A percentile compares a stretch with the other conserved stretches of the same genome.
phyloP scores from a whole-genome alignment of 2,329 filamentous ascomycete species.

The Fusarium sp. region DNA sequence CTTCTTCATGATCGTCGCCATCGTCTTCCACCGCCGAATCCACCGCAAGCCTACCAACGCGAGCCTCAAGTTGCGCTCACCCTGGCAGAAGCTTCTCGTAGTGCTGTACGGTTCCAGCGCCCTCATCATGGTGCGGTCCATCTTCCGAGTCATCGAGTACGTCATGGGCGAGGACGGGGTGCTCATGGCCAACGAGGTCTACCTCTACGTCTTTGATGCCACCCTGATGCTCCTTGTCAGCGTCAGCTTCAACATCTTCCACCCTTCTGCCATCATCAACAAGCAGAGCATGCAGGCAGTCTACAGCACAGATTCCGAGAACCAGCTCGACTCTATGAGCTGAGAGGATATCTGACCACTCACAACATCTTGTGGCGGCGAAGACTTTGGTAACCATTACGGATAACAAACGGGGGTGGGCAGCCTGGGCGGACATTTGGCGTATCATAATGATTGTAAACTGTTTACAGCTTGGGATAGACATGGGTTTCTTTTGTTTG shows the following conservation, averaged over 20 bases:
- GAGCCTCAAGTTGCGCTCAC: conserved; percentile 32
- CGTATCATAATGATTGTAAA: background rate
- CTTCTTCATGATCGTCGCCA: conserved; percentile 63
- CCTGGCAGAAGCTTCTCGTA: conserved; percentile 46
- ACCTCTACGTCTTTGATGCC: conserved; percentile 55
- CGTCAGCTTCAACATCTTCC: conserved; percentile 5
- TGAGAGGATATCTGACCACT: background rate
- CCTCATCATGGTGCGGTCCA: conserved; percentile 57
- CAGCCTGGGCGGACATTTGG: background rate
- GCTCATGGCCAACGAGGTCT: conserved; percentile 49
- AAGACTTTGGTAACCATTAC: background rate
- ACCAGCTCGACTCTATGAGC: background rate
- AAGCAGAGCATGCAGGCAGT: background rate
- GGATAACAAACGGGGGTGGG: background rate
- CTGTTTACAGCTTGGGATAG: background rate
- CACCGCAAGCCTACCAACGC: background rate
- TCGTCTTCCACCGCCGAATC: conserved; percentile 59
- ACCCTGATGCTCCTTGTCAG: conserved; percentile 46
- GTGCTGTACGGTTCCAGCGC: conserved; percentile 38
- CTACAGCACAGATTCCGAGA: conserved; percentile 2
- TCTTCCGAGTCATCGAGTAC: conserved; percentile 60
- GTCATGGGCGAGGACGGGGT: conserved; percentile 49
- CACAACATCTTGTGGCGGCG: background rate
- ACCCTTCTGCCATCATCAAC: conserved; percentile 17
- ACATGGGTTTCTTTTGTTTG: background rate